Evolutionary conservation across 2,329 filamentous ascomycete species (phyloP), one percentile per base, ranked within the genome.

Genomic region (Penicillium glabrum): DNA sequence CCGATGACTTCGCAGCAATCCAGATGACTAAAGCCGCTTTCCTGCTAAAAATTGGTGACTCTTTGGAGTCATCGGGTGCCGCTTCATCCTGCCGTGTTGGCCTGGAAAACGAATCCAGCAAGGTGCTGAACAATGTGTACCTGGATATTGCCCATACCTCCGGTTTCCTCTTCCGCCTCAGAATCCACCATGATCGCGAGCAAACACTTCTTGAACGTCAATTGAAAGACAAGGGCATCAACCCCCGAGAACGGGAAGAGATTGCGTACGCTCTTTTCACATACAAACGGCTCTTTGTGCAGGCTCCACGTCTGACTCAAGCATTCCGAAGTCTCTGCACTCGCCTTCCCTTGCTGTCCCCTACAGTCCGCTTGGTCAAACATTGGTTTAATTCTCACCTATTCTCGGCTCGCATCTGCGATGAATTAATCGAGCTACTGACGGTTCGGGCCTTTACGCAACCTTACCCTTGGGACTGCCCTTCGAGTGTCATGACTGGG

Each of bases 21-120:
- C 95, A 99, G 72, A 86, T 92, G 68, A 93, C 92, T 13, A 99
- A 99, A 75, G 84, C 96, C 39, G 95, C 96, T 3, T 96, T 99
- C 70, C 80, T 90, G 10, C 74, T 89, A 9, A 88, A 86, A 66
- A 86, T 96, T 55, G 86, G 87, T 49, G 86, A 88, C 51, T 82
- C 95, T 4, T 77, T 97, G 3, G 85, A 87, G 65, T 81, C 84
- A 19, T 76, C 80, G 3, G 84, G 87, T 39, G 79, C 83, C 9
- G 81, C 79, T 43, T 81, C 91, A 41, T 84, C 79, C 27, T 86
- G 87, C 7, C 86, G 86, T 46, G 78, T 98, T 13, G 93, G 95
- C 0, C 80, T 96, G 16, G 95, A 98, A 68, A 92, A 95, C 61
- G 81, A 84, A 55, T 81, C 82, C 11, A 80, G 83, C 41, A 86